phyloP scores from a whole-genome alignment of 176 grass and related monocot species.

The Eragrostis nindensis region DNA sequence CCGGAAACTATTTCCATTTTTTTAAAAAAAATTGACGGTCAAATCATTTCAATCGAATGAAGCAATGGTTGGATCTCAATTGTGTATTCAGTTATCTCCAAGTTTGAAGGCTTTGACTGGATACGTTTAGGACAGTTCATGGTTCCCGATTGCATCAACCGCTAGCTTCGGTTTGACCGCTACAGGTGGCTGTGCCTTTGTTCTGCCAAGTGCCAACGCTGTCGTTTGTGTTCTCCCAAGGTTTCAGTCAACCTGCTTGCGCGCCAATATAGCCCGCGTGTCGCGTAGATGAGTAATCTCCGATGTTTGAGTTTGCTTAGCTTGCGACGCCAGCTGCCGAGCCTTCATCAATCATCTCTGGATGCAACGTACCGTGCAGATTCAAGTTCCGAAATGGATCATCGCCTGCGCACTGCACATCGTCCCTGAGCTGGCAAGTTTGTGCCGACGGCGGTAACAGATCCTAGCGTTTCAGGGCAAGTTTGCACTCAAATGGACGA shows the following conservation, averaged over 20 bases:
- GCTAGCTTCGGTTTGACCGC: slow-evolving; percentile 34
- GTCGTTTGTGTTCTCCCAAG: slow-evolving; percentile 35
- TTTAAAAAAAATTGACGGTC: no score
- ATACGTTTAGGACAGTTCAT: slow-evolving; percentile 8
- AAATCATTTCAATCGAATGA: background rate
- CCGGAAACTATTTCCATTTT: no score
- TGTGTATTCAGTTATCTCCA: background rate
- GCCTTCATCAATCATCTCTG: background rate
- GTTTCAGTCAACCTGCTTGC: slow-evolving; percentile 32
- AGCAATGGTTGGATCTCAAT: background rate
- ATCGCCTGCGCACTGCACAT: background rate
- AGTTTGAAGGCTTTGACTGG: slow-evolving; percentile 24
- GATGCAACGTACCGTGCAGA: background rate
- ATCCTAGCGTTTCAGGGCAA: background rate
- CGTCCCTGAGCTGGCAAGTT: background rate
- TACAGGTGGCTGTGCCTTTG: background rate
- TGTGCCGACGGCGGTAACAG: background rate
- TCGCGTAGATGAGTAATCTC: slow-evolving; percentile 20
- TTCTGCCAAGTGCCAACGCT: slow-evolving; percentile 35
- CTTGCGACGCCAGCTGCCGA: background rate
- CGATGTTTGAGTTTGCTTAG: background rate
- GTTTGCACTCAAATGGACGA: slow-evolving; percentile 21
- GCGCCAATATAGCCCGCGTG: slow-evolving; percentile 23
- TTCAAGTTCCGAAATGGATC: background rate
- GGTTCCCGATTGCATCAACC: background rate